Conservation (phyloP, 2,329 filamentous ascomycete species). For the Aspergillus arachidicola region DNA sequence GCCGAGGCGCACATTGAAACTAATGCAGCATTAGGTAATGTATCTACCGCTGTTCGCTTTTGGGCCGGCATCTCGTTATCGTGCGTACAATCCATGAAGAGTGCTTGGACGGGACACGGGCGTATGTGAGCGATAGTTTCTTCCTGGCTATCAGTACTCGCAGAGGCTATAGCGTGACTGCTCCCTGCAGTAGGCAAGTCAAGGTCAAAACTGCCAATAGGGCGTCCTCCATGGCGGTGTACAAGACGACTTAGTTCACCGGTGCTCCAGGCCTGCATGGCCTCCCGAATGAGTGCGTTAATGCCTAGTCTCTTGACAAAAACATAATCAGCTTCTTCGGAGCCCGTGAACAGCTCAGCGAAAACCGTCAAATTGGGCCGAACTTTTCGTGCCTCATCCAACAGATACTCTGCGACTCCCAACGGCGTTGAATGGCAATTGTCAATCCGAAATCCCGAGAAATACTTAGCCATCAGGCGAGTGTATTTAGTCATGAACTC, state of each 20-base stretch:
- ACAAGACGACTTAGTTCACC: slow-evolving; percentile 89
- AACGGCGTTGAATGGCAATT: slow-evolving; percentile 97
- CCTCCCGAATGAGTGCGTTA: slow-evolving; percentile 89
- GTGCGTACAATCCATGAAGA: slow-evolving; percentile 99
- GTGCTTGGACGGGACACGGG: slow-evolving; percentile 83
- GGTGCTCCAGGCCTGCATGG: slow-evolving; percentile 98
- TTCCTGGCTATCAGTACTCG: slow-evolving; percentile 33
- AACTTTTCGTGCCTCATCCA: slow-evolving; percentile 88
- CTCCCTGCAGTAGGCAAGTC: slow-evolving; percentile 75
- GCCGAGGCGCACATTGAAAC: slow-evolving; percentile 96
- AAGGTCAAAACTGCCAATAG: slow-evolving; percentile 96
- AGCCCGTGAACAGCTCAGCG: slow-evolving; percentile 93
- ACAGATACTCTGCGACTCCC: slow-evolving; percentile 89
- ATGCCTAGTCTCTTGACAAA: slow-evolving; percentile 93
- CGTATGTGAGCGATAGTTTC: slow-evolving; percentile 81
- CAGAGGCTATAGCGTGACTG: slow-evolving; percentile 39
- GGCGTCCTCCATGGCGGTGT: slow-evolving; percentile 87
- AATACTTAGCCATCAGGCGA: slow-evolving; percentile 88
- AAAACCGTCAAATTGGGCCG: slow-evolving; percentile 88
- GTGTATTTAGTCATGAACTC: slow-evolving; percentile 95
- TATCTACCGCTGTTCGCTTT: slow-evolving; percentile 91
- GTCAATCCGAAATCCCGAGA: slow-evolving; percentile 93
- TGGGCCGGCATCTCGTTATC: slow-evolving; percentile 97
- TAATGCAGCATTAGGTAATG: slow-evolving; percentile 87
- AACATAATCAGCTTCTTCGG: slow-evolving; percentile 92